These are phyloP conservation scores for Thermomucor indicae-seudaticae DNA, from an alignment of 371 early-diverging fungal species.

Conservation along the genomic window DNA sequence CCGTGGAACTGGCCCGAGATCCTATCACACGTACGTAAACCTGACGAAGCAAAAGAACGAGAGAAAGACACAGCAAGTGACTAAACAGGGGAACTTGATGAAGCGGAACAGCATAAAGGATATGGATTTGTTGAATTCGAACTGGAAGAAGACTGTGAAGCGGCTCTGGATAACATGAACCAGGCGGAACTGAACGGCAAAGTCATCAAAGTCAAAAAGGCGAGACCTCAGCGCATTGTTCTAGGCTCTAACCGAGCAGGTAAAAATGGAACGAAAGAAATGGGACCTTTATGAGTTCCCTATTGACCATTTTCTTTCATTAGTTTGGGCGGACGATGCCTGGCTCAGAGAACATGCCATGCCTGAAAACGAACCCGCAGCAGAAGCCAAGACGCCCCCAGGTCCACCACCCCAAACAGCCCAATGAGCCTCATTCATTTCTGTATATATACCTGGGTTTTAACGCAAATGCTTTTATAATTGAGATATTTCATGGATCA, in stretches of 20 bases:
- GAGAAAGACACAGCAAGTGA: too few relatives aligned
- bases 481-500: too few relatives aligned
- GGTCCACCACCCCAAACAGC: slow-evolving; percentile 11
- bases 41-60: too few relatives aligned
- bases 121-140: slow-evolving; percentile 97
- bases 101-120: slow-evolving; percentile 76
- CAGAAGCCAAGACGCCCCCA: slow-evolving; percentile 6
- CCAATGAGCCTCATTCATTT: too few relatives aligned
- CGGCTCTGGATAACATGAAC: slow-evolving; percentile 95
- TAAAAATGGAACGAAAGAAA: slow-evolving; percentile 20
- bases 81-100: not conserved
- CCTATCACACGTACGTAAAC: slow-evolving; percentile 57
- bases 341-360: slow-evolving; percentile 65
- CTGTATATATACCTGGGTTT: too few relatives aligned
- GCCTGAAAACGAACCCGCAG: slow-evolving; percentile 16
- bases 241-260: slow-evolving; percentile 62
- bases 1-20: slow-evolving; percentile 82
- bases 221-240: slow-evolving; percentile 65
- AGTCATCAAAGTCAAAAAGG: slow-evolving; percentile 84
- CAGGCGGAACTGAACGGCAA: slow-evolving; percentile 83
- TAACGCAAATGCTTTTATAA: too few relatives aligned
- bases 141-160: slow-evolving; percentile 74
- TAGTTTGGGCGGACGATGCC: slow-evolving; percentile 75
- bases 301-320: not conserved
- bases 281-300: slow-evolving; percentile 1